A percentile compares a stretch with the other conserved stretches of the same genome.
phyloP scores from a whole-genome alignment of 2,329 filamentous ascomycete genomes.

The Phoma sp. region DNA sequence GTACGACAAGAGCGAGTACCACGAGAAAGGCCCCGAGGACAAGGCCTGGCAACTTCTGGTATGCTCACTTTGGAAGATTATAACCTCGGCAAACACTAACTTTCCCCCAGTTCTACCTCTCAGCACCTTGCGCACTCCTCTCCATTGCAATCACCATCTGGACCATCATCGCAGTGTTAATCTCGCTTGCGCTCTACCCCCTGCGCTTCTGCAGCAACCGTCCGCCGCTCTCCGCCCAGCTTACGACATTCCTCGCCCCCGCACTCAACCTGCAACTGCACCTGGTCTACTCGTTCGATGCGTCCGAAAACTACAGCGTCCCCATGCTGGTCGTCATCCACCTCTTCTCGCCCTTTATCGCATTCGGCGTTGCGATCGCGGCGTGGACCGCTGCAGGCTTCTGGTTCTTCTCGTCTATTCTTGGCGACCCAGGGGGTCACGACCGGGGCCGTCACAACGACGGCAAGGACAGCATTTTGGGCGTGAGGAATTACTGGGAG shows the following conservation, averaged over 20 bases:
- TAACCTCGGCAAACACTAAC: background rate
- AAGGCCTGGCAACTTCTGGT: conserved; percentile 56
- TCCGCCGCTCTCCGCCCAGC: conserved; percentile 57
- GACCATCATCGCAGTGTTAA: conserved; percentile 58
- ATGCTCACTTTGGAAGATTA: conserved; percentile 15
- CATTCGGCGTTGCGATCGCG: conserved; percentile 62
- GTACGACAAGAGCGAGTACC: conserved; percentile 48
- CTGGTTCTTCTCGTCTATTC: conserved; percentile 67
- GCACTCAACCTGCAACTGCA: conserved; percentile 61
- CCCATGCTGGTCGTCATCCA: conserved; percentile 61
- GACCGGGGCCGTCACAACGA: conserved; percentile 63
- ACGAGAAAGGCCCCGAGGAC: conserved; percentile 50
- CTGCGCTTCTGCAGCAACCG: conserved; percentile 61
- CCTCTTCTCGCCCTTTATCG: conserved; percentile 63
- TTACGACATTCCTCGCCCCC: conserved; percentile 61
- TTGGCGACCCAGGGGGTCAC: conserved; percentile 68
- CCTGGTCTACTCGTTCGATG: conserved; percentile 54
- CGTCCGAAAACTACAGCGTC: conserved; percentile 48
- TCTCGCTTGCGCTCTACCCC: conserved; percentile 58
- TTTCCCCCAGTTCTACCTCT: conserved; percentile 59
- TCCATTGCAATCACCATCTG: conserved; percentile 63
- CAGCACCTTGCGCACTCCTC: conserved; percentile 61
- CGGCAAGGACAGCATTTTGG: conserved; percentile 65
- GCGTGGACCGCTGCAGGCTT: conserved; percentile 68
- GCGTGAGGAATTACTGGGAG: conserved; percentile 67